Evolutionary conservation across 2,329 filamentous ascomycete species (phyloP), one percentile per base, ranked within the genome.

Genomic region (Fusarium foetens): DNA sequence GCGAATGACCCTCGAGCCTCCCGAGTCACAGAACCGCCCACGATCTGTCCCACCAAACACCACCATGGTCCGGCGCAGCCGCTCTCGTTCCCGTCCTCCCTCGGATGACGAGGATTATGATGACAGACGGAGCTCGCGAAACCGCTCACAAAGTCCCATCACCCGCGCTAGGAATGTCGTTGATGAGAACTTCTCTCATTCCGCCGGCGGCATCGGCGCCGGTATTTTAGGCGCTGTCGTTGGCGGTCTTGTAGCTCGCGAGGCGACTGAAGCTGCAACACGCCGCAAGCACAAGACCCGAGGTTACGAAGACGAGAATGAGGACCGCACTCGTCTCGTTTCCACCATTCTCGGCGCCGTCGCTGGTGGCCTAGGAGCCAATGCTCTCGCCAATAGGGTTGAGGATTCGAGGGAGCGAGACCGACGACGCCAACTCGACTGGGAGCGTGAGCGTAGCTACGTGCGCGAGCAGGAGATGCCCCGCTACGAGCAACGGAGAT

Each of bases 311-410:
- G 76, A 76, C 12, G 69, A 72, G 51, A 64, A 72, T 8, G 74
- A 79, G 36, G 78, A 79, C 51, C 80, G 79, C n/a, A 77, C 77
- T 38, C 78, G 78, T 35, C 75, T 79, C n/a, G 76, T 88, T 21
- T 84, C 85, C 7, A 88, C 87, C 14, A 79, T 89, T 14, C 81
- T 89, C 7, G 87, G 87, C 5, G 87, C 86, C 3, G 85, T 87
- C 7, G 86, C 87, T 1, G 87, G 86, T 6, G 87, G 87, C 7
- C 80, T 89, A 14, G 86, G 86, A 8, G 87, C 87, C 17, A 89
- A 87, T 58, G 85, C 84, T 19, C 75, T 87, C 39, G 83, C 85
- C 70, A 84, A 82, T 69, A 80, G 80, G 49, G 76, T 86, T 16
- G 84, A 86, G 73, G 76, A 78, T 55, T 79, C 80, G 11, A 78